Percentiles rank a stretch among this genome's conserved stretches.
Conservation (phyloP, 306 rosid species). For the Pterocarpus santalinus region DNA sequence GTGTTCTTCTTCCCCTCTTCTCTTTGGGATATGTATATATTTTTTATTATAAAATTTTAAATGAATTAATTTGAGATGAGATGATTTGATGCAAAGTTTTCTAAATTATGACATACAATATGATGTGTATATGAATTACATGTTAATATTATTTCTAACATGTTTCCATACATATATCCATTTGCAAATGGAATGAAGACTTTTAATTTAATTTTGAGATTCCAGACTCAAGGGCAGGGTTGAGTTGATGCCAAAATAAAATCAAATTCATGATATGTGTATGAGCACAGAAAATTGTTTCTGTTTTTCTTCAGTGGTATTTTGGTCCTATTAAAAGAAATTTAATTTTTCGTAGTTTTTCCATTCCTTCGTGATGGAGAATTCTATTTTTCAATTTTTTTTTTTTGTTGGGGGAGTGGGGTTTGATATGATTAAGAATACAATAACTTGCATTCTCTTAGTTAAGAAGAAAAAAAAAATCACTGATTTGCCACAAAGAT, state of each 20-base stretch:
- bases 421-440: not conserved
- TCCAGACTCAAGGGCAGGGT: not conserved
- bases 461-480: not conserved
- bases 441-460: constrained; percentile 2
- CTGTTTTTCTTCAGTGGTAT: not conserved
- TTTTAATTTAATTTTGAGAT: not conserved
- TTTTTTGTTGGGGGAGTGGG: not conserved
- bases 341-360: not conserved
- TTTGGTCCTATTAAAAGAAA: not conserved
- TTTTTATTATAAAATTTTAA: too few species aligned
- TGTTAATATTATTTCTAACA: not conserved
- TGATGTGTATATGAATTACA: not conserved
- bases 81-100: not conserved
- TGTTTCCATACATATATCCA: not conserved
- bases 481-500: not conserved
- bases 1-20: not conserved
- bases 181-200: not conserved
- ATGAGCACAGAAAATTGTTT: not conserved
- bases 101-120: not conserved
- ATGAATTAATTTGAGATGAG: not conserved
- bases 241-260: constrained; percentile 6
- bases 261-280: not conserved
- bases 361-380: not conserved
- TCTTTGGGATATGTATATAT: not conserved
- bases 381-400: not conserved